A percentile compares a stretch with the other conserved stretches of the same genome.
Evolutionary conservation across 257 asterid genomes (phyloP).

Genomic region (Prunella vulgaris): DNA sequence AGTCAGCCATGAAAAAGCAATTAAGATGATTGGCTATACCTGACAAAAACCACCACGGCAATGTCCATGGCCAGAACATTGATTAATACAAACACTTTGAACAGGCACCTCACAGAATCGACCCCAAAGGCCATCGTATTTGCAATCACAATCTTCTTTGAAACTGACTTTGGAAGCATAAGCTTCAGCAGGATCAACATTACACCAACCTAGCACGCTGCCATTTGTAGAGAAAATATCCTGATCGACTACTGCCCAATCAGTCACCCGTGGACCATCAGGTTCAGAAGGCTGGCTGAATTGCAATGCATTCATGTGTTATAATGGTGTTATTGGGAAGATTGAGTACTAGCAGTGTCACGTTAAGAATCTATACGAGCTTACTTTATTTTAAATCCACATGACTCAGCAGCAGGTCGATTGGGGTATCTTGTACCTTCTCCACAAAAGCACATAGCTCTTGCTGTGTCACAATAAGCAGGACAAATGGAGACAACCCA

Average conservation of each 20-base stretch:
- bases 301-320: slow-evolving; percentile 12
- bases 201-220: slow-evolving; percentile 85
- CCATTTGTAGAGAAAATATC: slow-evolving; percentile 66
- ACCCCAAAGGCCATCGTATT: slow-evolving; percentile 90
- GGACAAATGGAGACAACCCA: slow-evolving; percentile 95
- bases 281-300: slow-evolving; percentile 69
- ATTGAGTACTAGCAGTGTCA: background rate
- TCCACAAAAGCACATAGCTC: slow-evolving; percentile 99
- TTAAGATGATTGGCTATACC: slow-evolving; percentile 40
- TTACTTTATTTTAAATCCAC: slow-evolving; percentile 84
- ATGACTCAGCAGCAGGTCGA: slow-evolving; percentile 83
- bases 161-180: slow-evolving; percentile 49
- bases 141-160: slow-evolving; percentile 94
- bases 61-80: slow-evolving; percentile 73
- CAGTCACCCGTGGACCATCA: slow-evolving; percentile 46
- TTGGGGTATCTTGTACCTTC: slow-evolving; percentile 92
- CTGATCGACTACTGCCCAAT: slow-evolving; percentile 64
- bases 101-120: slow-evolving; percentile 86
- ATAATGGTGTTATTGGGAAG: background rate
- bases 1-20: no score
- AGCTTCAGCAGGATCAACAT: slow-evolving; percentile 80
- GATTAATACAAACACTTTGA: slow-evolving; percentile 73
- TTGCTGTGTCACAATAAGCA: slow-evolving; percentile 75
- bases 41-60: slow-evolving; percentile 98
- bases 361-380: slow-evolving; percentile 20